Conservation (phyloP, 768 basidiomycete genomes). For the Leccinum rimulosum region DNA sequence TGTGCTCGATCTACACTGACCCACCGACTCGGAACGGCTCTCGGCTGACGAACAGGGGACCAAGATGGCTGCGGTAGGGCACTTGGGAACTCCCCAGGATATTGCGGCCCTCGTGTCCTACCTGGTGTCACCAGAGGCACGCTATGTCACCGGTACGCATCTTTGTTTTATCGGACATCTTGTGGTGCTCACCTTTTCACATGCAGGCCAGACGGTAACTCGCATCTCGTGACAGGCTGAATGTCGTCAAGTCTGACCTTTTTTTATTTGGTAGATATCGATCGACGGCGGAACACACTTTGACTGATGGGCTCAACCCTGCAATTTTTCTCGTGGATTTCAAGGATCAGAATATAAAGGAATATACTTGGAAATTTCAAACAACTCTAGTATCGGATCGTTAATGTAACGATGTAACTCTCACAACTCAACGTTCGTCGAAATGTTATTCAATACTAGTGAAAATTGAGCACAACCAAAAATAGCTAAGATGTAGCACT, state of each 20-base stretch:
- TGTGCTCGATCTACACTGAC: not conserved
- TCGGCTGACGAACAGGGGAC: slow-evolving; percentile 5
- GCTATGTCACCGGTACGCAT: slow-evolving; percentile 33
- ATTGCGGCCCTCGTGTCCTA: slow-evolving; percentile 38
- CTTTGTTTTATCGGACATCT: not conserved
- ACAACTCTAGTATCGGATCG: not conserved
- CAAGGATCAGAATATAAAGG: not conserved
- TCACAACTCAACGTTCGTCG: too few relatives aligned
- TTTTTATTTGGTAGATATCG: slow-evolving; percentile 12
- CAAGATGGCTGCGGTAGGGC: slow-evolving; percentile 16
- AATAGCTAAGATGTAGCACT: too few relatives aligned
- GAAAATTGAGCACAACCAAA: too few relatives aligned
- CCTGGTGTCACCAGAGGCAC: slow-evolving; percentile 33
- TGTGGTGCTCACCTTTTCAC: not conserved
- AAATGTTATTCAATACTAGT: too few relatives aligned
- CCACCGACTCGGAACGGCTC: not conserved
- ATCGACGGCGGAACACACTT: slow-evolving; percentile 27
- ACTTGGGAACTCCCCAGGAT: slow-evolving; percentile 29
- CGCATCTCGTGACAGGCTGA: not conserved
- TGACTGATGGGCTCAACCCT: slow-evolving; percentile 12
- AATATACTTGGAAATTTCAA: not conserved
- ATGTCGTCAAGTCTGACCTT: not conserved
- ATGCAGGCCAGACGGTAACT: slow-evolving; percentile 28
- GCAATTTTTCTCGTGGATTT: not conserved
- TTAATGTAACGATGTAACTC: not conserved